Percentiles rank a stretch among this genome's conserved stretches.
These are phyloP conservation scores for Colletotrichum falcatum DNA, from an alignment of 2,329 filamentous ascomycete genomes.

Conservation along the genomic window DNA sequence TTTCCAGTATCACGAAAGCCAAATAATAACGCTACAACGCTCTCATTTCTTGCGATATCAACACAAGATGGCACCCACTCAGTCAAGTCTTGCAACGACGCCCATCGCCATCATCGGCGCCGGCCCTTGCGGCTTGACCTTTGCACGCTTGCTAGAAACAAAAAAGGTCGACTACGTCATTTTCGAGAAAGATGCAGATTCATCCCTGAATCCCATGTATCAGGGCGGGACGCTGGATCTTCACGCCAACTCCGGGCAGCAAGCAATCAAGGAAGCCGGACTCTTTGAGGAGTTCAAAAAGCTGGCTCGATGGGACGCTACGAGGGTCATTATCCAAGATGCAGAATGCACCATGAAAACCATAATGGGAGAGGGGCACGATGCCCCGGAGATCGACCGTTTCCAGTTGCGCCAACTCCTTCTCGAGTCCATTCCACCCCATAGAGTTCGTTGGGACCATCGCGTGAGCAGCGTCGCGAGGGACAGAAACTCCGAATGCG, in stretches of 20 bases:
- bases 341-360: not conserved
- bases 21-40: not conserved
- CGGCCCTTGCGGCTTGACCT: conserved; percentile 60
- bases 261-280: conserved; percentile 57
- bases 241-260: conserved; percentile 58
- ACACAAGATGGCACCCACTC: not conserved
- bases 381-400: conserved; percentile 54
- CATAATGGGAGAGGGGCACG: conserved; percentile 42
- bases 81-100: not conserved
- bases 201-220: conserved; percentile 42
- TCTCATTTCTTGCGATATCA: too few relatives aligned
- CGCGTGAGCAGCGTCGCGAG: not conserved
- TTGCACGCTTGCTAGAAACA: conserved; percentile 59
- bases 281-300: conserved; percentile 58
- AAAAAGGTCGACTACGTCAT: conserved; percentile 50
- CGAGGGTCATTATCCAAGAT: conserved; percentile 34
- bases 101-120: conserved; percentile 59
- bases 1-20: not conserved
- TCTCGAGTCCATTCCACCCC: conserved; percentile 46
- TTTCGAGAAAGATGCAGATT: conserved; percentile 48
- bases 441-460: conserved; percentile 53
- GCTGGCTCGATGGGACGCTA: conserved; percentile 46
- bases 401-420: conserved; percentile 51
- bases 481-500: not conserved
- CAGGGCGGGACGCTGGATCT: conserved; percentile 61